Conservation (phyloP, 2,329 filamentous ascomycete genomes). For the Macrophomina pseudophaseolina region DNA sequence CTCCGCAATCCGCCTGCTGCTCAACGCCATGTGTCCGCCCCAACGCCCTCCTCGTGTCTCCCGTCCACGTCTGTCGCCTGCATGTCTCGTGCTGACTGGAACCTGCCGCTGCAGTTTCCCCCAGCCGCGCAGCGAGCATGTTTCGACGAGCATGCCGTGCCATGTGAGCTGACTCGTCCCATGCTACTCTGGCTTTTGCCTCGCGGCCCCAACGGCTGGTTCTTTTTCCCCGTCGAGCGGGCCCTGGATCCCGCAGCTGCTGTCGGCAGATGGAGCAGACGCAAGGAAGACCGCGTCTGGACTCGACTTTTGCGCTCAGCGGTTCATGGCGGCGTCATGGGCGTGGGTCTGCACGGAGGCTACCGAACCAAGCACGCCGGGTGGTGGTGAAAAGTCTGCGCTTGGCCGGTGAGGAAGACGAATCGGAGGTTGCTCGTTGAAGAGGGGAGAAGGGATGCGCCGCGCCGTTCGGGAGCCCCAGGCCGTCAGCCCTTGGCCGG, state of each 20-base stretch:
- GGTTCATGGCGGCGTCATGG: slow-evolving; percentile 9
- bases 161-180: slow-evolving; percentile 13
- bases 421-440: slow-evolving; percentile 8
- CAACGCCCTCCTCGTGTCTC: neutral
- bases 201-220: neutral
- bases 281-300: slow-evolving; percentile 8
- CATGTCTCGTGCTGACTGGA: slow-evolving; percentile 10
- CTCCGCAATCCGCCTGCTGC: neutral
- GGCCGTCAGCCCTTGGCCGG: slow-evolving; percentile 4
- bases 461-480: neutral
- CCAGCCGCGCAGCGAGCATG: neutral
- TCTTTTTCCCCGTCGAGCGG: neutral
- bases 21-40: slow-evolving; percentile 16
- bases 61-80: neutral
- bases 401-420: neutral
- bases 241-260: neutral
- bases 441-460: slow-evolving; percentile 8
- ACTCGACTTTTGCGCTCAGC: neutral
- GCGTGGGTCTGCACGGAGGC: slow-evolving; percentile 4
- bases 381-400: slow-evolving; percentile 19
- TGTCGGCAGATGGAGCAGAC: slow-evolving; percentile 3
- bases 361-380: slow-evolving; percentile 2
- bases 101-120: neutral
- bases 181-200: slow-evolving; percentile 2
- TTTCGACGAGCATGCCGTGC: slow-evolving; percentile 14